Evolutionary conservation across 2,329 filamentous ascomycete species (phyloP).

Genomic region (Fonsecaea multimorphosa): DNA sequence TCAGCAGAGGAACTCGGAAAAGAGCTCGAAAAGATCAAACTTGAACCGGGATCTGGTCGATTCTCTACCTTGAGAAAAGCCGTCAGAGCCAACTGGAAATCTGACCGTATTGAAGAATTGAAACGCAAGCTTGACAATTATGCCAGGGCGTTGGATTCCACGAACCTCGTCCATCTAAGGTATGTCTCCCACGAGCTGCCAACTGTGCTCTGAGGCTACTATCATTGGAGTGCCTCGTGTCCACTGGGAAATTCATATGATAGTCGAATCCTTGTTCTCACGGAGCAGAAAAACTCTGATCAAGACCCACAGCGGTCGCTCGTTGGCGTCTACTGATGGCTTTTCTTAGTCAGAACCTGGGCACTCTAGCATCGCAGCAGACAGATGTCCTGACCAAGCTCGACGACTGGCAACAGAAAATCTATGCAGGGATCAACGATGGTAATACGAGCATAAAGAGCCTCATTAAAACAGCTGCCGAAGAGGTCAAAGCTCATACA

Average conservation of each 20-base stretch:
- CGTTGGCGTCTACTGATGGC: neutral
- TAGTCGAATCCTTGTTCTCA: no score
- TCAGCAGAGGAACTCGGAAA: neutral
- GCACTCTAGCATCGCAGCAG: slow-evolving; percentile 7
- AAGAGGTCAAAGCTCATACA: neutral
- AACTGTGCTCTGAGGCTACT: no score
- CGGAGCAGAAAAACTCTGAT: no score
- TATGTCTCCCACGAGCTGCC: neutral
- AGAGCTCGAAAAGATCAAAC: neutral
- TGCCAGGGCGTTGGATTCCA: neutral
- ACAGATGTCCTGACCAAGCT: slow-evolving; percentile 3
- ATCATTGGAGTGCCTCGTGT: no score
- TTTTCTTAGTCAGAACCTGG: slow-evolving; percentile 9
- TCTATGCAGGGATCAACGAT: neutral
- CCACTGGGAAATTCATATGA: no score
- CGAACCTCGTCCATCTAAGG: neutral
- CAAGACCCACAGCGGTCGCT: neutral
- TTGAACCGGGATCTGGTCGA: neutral
- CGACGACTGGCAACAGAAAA: neutral
- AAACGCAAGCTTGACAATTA: neutral
- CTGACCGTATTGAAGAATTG: neutral
- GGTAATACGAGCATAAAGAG: neutral
- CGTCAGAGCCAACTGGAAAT: neutral
- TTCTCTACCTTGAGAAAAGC: neutral
- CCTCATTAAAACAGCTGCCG: neutral